Percentiles rank a stretch among this genome's conserved stretches.
Evolutionary conservation across 768 basidiomycete genomes (phyloP).

Genomic region (Lactarius tabidus): DNA sequence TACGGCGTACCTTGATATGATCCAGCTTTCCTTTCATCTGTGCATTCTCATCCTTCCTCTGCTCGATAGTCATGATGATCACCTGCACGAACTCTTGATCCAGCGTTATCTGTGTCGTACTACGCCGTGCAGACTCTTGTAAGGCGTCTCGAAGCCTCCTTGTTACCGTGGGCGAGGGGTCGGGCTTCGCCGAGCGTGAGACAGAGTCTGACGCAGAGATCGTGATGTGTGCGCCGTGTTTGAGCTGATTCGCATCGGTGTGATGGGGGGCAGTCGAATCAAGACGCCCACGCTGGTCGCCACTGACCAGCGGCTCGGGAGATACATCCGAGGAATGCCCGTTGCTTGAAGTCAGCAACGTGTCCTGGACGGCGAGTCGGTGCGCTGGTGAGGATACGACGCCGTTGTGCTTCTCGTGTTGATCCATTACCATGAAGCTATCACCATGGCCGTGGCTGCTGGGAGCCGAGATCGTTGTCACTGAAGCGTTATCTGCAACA

Average conservation of each 20-base stretch:
- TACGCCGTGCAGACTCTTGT: constrained; percentile 54
- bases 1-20: constrained; percentile 70
- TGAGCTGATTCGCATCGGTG: constrained; percentile 17
- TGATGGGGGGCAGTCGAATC: constrained; percentile 31
- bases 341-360: constrained; percentile 1
- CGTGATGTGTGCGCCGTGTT: constrained; percentile 38
- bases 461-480: constrained; percentile 23
- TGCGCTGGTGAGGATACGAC: background rate
- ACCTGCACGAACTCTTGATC: constrained; percentile 72
- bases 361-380: constrained; percentile 3
- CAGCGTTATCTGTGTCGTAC: constrained; percentile 58
- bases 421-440: background rate
- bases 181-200: constrained; percentile 32
- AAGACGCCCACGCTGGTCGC: constrained; percentile 27
- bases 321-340: constrained; percentile 35
- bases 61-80: constrained; percentile 62
- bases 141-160: constrained; percentile 59
- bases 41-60: constrained; percentile 53
- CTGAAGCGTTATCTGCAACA: constrained; percentile 27
- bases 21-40: constrained; percentile 76
- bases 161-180: constrained; percentile 45
- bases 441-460: constrained; percentile 20
- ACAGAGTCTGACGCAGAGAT: constrained; percentile 41
- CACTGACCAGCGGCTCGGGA: constrained; percentile 25
- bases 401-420: background rate